phyloP scores from a whole-genome alignment of 2,329 filamentous ascomycete species.

The Purpureocillium takamizusanense region DNA sequence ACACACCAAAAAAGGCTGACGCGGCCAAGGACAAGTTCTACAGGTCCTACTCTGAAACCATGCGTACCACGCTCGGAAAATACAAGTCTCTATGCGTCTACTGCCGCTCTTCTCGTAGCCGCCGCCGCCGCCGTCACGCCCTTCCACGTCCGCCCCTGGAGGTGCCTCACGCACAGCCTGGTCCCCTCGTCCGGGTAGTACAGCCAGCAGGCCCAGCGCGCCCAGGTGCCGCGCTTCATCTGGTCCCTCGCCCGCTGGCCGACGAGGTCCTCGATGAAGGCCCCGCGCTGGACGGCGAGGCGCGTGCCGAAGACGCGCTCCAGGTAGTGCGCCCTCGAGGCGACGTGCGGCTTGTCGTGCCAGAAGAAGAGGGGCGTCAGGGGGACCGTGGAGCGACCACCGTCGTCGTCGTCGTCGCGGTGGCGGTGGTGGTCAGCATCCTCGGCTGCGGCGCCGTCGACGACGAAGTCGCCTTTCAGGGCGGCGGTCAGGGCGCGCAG shows the following conservation, averaged over 20 bases:
- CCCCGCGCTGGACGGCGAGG: constrained; percentile 39
- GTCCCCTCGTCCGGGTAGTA: constrained; percentile 41
- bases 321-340: constrained; percentile 39
- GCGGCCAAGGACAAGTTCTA: too few species aligned
- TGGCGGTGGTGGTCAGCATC: too few species aligned
- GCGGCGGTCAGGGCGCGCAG: constrained; percentile 30
- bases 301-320: constrained; percentile 38
- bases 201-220: constrained; percentile 46
- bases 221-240: constrained; percentile 45
- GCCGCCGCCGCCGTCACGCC: constrained; percentile 18
- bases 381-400: constrained; percentile 20
- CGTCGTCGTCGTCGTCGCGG: too few species aligned
- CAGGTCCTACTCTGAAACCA: too few species aligned
- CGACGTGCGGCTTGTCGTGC: constrained; percentile 50
- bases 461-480: constrained; percentile 30
- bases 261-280: constrained; percentile 48
- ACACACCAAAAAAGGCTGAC: too few species aligned
- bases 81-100: too few species aligned
- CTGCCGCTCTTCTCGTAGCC: too few species aligned
- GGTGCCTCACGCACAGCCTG: constrained; percentile 36
- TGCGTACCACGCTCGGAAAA: too few species aligned
- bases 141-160: constrained; percentile 41
- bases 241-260: constrained; percentile 44
- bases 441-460: too few species aligned
- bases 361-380: constrained; percentile 49